Conservation (phyloP, 345 rosid genomes). For the Boechera divaricarpa region DNA sequence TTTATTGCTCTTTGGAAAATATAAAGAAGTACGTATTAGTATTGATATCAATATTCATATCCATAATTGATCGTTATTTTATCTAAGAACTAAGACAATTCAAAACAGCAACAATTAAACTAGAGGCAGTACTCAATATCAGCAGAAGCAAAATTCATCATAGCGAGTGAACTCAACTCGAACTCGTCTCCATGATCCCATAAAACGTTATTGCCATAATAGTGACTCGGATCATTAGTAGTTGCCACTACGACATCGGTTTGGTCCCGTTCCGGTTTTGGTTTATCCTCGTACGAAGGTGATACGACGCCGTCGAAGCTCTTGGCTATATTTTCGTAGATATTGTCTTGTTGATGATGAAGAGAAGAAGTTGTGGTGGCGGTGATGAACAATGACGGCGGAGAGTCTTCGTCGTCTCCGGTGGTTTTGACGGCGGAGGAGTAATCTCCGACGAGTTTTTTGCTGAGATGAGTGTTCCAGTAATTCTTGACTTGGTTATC, state of each 20-base stretch:
- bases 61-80: not conserved
- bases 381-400: slow-evolving; percentile 46
- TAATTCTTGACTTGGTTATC: slow-evolving; percentile 71
- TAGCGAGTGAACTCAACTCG: slow-evolving; percentile 36
- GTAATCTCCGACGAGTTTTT: slow-evolving; percentile 47
- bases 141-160: slow-evolving; percentile 47
- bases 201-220: slow-evolving; percentile 35
- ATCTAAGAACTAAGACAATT: not conserved
- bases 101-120: not conserved
- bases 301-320: not conserved
- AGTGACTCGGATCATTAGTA: slow-evolving; percentile 11
- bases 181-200: slow-evolving; percentile 48
- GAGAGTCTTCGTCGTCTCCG: slow-evolving; percentile 12
- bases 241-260: not conserved
- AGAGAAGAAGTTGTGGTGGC: slow-evolving; percentile 61
- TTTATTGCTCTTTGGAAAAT: not conserved
- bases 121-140: slow-evolving; percentile 36
- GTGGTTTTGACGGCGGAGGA: slow-evolving; percentile 15
- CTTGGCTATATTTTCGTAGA: slow-evolving; percentile 38
- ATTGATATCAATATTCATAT: not conserved
- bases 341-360: slow-evolving; percentile 64
- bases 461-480: slow-evolving; percentile 61
- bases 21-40: not conserved
- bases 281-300: slow-evolving; percentile 5
- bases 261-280: slow-evolving; percentile 19